These are phyloP conservation scores for Suhomyces sp. DNA, from an alignment of 805 yeast genomes.

Conservation along the genomic window DNA sequence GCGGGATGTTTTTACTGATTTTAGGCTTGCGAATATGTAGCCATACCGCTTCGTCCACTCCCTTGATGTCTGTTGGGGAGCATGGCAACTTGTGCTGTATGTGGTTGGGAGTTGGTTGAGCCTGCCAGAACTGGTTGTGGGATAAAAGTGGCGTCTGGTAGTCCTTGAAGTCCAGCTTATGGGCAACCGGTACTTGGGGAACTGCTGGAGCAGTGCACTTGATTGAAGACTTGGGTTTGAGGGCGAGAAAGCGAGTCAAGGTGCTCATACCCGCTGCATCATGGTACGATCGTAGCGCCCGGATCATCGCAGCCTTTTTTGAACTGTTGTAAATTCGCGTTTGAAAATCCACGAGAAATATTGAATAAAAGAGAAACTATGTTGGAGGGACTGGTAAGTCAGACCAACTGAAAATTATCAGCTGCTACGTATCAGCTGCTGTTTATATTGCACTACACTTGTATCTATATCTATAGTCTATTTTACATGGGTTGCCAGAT, in stretches of 20 bases:
- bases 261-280: background rate
- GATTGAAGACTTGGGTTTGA: background rate
- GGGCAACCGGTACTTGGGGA: background rate
- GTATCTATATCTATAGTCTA: background rate
- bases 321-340: too few relatives aligned
- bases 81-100: conserved; percentile 19
- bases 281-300: background rate
- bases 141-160: conserved; percentile 1
- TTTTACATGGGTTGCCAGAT: conserved; percentile 32
- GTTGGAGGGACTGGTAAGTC: background rate
- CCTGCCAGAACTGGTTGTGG: conserved; percentile 5
- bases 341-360: too few relatives aligned
- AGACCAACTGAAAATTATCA: background rate
- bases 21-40: conserved; percentile 1
- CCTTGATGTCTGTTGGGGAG: conserved; percentile 32
- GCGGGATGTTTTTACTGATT: conserved; percentile 11
- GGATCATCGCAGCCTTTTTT: background rate
- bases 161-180: conserved; percentile 2
- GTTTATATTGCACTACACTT: background rate
- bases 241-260: background rate
- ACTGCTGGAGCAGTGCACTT: background rate
- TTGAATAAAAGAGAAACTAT: too few relatives aligned
- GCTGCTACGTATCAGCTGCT: too few relatives aligned
- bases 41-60: conserved; percentile 26
- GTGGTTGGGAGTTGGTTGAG: conserved; percentile 7